Conservation (phyloP, 768 basidiomycete genomes). For the Pisolithus microcarpus region DNA sequence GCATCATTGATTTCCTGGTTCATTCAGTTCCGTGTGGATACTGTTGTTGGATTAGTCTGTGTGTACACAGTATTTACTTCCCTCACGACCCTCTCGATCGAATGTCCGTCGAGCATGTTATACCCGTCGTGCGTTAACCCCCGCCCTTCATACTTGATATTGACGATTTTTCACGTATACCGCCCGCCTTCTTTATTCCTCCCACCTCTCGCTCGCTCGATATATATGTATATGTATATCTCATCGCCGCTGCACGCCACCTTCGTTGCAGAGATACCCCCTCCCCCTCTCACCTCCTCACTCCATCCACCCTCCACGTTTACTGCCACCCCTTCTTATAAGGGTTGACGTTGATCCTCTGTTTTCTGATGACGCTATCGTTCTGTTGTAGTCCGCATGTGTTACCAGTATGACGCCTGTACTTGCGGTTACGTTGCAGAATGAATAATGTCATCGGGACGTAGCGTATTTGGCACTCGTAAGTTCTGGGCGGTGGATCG, state of each 20-base stretch:
- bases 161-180: slow-evolving; percentile 1
- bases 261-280: too few relatives aligned
- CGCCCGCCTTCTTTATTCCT: neutral
- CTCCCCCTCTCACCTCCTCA: too few relatives aligned
- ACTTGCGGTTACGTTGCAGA: too few relatives aligned
- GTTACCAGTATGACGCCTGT: slow-evolving; percentile 20
- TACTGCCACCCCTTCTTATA: too few relatives aligned
- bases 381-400: too few relatives aligned
- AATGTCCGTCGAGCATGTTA: neutral
- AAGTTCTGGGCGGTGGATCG: too few relatives aligned
- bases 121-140: neutral
- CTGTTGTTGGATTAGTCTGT: slow-evolving; percentile 33
- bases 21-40: slow-evolving; percentile 32
- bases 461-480: too few relatives aligned
- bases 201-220: neutral
- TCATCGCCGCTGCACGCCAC: too few relatives aligned
- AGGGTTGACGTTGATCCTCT: too few relatives aligned
- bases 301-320: too few relatives aligned
- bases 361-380: too few relatives aligned
- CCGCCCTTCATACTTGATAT: neutral
- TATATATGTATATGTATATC: neutral
- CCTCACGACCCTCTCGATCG: slow-evolving; percentile 2
- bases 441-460: too few relatives aligned
- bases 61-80: slow-evolving; percentile 18
- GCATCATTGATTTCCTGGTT: slow-evolving; percentile 5